phyloP scores from a whole-genome alignment of 2,329 filamentous ascomycete species.

The Claviceps fusiformis region DNA sequence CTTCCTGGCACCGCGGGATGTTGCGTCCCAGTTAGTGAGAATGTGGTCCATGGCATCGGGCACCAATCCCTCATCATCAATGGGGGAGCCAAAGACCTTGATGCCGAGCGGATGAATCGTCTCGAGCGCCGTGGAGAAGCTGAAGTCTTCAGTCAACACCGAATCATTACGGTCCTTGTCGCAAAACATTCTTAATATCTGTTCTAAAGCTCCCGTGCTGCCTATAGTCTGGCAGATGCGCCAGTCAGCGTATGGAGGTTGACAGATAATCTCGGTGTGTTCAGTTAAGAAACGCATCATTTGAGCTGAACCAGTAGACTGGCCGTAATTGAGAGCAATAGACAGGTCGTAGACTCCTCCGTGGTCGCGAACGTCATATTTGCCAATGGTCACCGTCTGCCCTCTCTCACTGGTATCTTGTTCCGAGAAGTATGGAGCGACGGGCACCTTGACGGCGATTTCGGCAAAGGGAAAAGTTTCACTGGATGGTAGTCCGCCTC shows the following conservation, averaged over 20 bases:
- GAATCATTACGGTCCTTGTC: slow-evolving; percentile 56
- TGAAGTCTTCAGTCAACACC: slow-evolving; percentile 80
- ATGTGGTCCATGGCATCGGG: slow-evolving; percentile 39
- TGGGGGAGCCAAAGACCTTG: slow-evolving; percentile 33
- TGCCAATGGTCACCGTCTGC: slow-evolving; percentile 53
- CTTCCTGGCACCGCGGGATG: slow-evolving; percentile 29
- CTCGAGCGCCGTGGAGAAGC: slow-evolving; percentile 62
- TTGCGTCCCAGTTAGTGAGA: slow-evolving; percentile 35
- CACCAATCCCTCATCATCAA: slow-evolving; percentile 41
- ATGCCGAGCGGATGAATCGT: slow-evolving; percentile 41
- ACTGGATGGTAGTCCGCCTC: slow-evolving; percentile 76
- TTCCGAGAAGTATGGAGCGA: slow-evolving; percentile 56
- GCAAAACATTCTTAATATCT: slow-evolving; percentile 70
- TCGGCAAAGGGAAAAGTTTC: slow-evolving; percentile 88
- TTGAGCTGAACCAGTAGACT: slow-evolving; percentile 74
- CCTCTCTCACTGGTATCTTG: slow-evolving; percentile 48
- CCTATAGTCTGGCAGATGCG: slow-evolving; percentile 69
- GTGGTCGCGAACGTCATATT: slow-evolving; percentile 63
- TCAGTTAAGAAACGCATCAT: slow-evolving; percentile 84
- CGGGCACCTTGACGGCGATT: slow-evolving; percentile 60
- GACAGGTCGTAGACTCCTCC: slow-evolving; percentile 53
- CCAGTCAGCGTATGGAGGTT: slow-evolving; percentile 87
- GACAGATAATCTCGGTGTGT: slow-evolving; percentile 83
- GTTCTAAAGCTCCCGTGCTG: slow-evolving; percentile 75
- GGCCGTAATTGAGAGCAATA: slow-evolving; percentile 86